These are phyloP conservation scores for Candida berthetii DNA, from an alignment of 805 yeast genomes.

Conservation along the genomic window DNA sequence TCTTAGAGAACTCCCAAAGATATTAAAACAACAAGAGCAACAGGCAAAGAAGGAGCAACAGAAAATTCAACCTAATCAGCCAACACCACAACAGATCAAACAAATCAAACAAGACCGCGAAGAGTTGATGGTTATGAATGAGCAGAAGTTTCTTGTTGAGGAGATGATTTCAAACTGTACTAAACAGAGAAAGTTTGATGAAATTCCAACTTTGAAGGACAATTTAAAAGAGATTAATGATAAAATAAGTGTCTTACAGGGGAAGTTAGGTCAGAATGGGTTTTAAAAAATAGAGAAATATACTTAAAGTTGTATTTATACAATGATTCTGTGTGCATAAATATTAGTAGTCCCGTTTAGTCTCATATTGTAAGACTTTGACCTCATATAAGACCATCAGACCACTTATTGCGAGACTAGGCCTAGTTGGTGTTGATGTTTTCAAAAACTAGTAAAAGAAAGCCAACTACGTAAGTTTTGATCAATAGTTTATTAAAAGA, in stretches of 20 bases:
- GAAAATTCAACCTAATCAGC: constrained; percentile 10
- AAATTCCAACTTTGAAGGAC: constrained; percentile 49
- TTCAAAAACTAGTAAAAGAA: too few relatives aligned
- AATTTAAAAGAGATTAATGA: constrained; percentile 51
- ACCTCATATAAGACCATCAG: too few relatives aligned
- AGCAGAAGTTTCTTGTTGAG: constrained; percentile 70
- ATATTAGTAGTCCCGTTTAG: background rate
- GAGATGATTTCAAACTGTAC: constrained; percentile 58
- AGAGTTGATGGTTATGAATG: constrained; percentile 79
- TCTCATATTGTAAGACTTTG: too few relatives aligned
- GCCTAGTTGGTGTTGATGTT: too few relatives aligned
- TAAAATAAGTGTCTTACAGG: constrained; percentile 41
- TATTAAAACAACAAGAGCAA: constrained; percentile 17
- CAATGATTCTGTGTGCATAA: background rate
- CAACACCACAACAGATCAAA: constrained; percentile 35
- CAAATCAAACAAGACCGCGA: constrained; percentile 60
- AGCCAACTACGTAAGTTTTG: too few relatives aligned
- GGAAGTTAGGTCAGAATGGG: constrained; percentile 51
- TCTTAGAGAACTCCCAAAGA: constrained; percentile 52
- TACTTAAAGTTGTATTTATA: too few relatives aligned
- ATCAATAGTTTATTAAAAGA: too few relatives aligned
- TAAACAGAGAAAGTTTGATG: constrained; percentile 70
- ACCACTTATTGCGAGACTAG: too few relatives aligned
- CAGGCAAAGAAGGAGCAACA: constrained; percentile 5
- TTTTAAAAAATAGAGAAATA: constrained; percentile 12